Base-by-base conservation (phyloP, 208 protist species). In the Trypanosoma melophagium region DNA sequence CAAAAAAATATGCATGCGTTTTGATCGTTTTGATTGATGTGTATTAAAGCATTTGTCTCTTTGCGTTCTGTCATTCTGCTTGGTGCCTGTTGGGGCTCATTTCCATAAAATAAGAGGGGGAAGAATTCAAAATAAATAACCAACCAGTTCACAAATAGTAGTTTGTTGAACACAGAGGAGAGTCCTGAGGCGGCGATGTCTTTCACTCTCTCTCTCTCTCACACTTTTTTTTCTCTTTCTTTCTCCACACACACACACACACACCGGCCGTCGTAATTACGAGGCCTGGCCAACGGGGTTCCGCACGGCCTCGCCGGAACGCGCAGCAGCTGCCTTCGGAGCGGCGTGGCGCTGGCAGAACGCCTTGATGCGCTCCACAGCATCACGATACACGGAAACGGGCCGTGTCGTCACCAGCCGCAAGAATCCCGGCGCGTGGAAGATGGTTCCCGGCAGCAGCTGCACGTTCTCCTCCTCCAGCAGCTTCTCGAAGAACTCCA, bases 351-450 rank as follows among this genome's bases (percentile, higher is more conserved):
- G 68, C 7, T 62, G 38, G 21, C 75, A 80, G 64, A 95, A 95
- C 45, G 38, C 60, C 25, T 66, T 64, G 0, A 96, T 83, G 47
- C 90, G 67, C 21, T 72, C 55, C 60, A 76, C 87, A 8, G 88
- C 88, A 57, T 93, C 85, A 8, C 35, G 44, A 3, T 95, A 77
- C 31, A 92, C 77, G 2, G 76, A 60, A n/a, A 49, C 47, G 3
- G 88, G 84, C 19, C 79, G 65, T 60, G 82, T 87, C 47, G 90
- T 87, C 31, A 88, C 84, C 24, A 94, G 66, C 12, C 92, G 68
- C 66, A 97, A 86, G 60, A 74, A 96, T 31, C 81, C 80, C 24
- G 74, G 75, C 5, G 81, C 42, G 3, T 22, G 42, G 66, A 97
- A 97, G 51, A 86, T 84, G 3, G 65, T 70, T 19, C 83, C 82